Evolutionary conservation across 305 asterid species (phyloP).

Genomic region (Fraxinus sp.): DNA sequence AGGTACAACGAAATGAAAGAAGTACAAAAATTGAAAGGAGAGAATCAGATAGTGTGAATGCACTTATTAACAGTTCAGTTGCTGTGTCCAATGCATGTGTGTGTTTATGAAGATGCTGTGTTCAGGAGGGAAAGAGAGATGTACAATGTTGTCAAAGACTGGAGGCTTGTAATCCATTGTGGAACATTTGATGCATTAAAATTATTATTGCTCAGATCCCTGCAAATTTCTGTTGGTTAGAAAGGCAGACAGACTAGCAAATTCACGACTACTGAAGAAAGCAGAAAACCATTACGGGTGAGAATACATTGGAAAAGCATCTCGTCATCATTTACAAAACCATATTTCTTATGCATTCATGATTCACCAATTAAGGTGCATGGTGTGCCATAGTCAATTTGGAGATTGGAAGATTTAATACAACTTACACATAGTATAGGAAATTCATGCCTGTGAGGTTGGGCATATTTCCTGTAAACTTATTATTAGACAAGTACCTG

Average conservation of each 20-base stretch:
- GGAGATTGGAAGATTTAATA: neutral
- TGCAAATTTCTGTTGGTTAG: slow-evolving; percentile 36
- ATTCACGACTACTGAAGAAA: neutral
- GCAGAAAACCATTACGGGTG: neutral
- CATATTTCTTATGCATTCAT: neutral
- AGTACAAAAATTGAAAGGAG: neutral
- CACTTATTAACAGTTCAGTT: neutral
- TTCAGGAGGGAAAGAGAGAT: slow-evolving; percentile 33
- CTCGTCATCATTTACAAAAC: neutral
- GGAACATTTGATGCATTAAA: slow-evolving; percentile 65
- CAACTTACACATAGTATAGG: slow-evolving; percentile 63
- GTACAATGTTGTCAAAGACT: slow-evolving; percentile 78
- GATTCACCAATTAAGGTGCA: neutral
- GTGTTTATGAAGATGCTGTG: neutral
- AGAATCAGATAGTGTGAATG: neutral
- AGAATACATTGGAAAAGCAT: neutral
- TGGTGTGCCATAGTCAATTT: neutral
- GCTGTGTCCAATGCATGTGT: neutral
- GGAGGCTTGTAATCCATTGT: slow-evolving; percentile 56
- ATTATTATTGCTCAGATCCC: slow-evolving; percentile 93
- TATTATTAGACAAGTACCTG: slow-evolving; percentile 83
- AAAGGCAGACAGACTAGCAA: slow-evolving; percentile 13
- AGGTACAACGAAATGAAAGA: neutral
- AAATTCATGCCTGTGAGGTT: slow-evolving; percentile 56
- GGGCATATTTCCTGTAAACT: slow-evolving; percentile 63